A percentile compares a stretch with the other conserved stretches of the same genome.
phyloP scores from a whole-genome alignment of 345 rosid species.

The Eutrema yunnanense region DNA sequence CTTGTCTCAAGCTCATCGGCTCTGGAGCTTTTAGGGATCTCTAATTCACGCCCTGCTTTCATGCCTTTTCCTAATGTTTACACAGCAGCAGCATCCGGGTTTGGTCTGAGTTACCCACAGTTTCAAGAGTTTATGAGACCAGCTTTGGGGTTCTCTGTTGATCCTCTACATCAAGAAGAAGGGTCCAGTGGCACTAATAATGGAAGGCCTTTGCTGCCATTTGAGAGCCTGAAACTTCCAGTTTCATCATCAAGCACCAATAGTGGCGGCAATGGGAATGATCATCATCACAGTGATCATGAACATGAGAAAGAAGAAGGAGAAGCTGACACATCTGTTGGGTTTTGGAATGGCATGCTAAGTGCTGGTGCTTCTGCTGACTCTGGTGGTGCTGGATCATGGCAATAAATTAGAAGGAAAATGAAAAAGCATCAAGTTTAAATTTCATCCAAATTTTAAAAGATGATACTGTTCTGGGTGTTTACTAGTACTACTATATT shows the following conservation, averaged over 20 bases:
- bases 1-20: constrained; percentile 34
- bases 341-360: constrained; percentile 33
- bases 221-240: constrained; percentile 26
- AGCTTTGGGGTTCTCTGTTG: constrained; percentile 26
- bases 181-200: constrained; percentile 16
- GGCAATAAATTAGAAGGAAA: not conserved
- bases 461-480: constrained; percentile 7
- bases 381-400: constrained; percentile 24
- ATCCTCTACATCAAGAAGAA: constrained; percentile 17
- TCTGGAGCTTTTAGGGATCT: constrained; percentile 74
- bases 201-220: constrained; percentile 24
- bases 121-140: constrained; percentile 36
- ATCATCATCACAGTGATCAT: not conserved
- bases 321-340: constrained; percentile 22
- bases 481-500: constrained; percentile 4
- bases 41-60: constrained; percentile 26
- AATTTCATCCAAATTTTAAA: constrained; percentile 23
- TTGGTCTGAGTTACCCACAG: constrained; percentile 27
- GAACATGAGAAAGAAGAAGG: constrained; percentile 16
- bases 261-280: constrained; percentile 5
- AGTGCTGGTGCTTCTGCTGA: constrained; percentile 17
- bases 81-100: constrained; percentile 21
- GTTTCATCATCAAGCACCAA: constrained; percentile 29
- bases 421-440: not conserved
- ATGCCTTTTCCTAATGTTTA: constrained; percentile 18